Conservation (phyloP, 2,329 filamentous ascomycete genomes). For the Coniella lustricola region DNA sequence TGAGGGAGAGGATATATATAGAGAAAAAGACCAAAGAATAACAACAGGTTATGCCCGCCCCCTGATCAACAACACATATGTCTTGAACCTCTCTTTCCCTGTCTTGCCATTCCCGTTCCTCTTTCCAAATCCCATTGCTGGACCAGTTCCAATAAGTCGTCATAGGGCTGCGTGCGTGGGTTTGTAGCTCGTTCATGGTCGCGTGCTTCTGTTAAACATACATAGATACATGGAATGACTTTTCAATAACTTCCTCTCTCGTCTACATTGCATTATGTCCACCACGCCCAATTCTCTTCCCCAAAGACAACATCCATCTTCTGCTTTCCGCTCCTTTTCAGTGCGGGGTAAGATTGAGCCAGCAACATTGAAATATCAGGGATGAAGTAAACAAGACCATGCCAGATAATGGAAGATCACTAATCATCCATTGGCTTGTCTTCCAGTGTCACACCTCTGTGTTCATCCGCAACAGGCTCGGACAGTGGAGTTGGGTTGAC, state of each 20-base stretch:
- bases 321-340: too few species aligned
- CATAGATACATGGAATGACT: slow-evolving; percentile 8
- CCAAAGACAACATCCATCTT: background rate
- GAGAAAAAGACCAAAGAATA: too few species aligned
- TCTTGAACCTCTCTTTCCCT: too few species aligned
- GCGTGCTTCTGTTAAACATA: slow-evolving; percentile 14
- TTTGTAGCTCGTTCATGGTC: slow-evolving; percentile 16
- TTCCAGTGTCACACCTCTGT: slow-evolving; percentile 57
- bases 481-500: slow-evolving; percentile 27
- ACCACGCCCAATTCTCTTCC: background rate
- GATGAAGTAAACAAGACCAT: background rate
- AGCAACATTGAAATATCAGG: background rate
- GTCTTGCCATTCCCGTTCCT: too few species aligned
- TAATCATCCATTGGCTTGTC: slow-evolving; percentile 76
- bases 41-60: too few species aligned
- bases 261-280: background rate
- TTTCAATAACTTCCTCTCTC: slow-evolving; percentile 10
- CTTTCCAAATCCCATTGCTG: too few species aligned
- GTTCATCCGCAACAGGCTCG: slow-evolving; percentile 21
- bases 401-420: slow-evolving; percentile 9
- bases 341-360: background rate
- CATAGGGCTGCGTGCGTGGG: slow-evolving; percentile 5
- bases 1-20: too few species aligned
- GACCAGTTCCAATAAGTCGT: slow-evolving; percentile 6
- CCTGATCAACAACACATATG: too few species aligned